Percentiles rank a stretch among this genome's conserved stretches.
phyloP scores from a whole-genome alignment of 148 eudicot genomes.

The Rhododendron kiyosumense region DNA sequence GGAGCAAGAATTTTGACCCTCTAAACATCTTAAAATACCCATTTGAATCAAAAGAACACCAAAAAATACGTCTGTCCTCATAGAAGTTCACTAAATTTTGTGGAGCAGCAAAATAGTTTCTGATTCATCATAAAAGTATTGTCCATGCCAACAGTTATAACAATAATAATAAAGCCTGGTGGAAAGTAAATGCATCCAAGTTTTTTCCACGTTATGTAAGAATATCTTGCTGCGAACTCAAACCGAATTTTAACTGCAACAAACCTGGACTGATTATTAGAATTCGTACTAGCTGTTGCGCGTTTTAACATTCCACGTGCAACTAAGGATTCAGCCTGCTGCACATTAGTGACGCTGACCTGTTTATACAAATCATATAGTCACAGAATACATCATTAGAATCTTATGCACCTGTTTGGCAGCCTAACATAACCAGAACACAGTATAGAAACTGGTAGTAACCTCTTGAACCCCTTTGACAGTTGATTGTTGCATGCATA shows the following conservation, averaged over 20 bases:
- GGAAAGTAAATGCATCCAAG: background rate
- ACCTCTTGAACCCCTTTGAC: conserved; percentile 80
- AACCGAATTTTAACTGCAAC: conserved; percentile 9
- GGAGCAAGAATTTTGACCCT: background rate
- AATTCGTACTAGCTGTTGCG: conserved; percentile 72
- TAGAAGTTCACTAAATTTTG: background rate
- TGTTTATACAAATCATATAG: conserved; percentile 18
- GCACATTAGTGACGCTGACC: conserved; percentile 48
- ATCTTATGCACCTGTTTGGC: background rate
- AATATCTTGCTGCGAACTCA: background rate
- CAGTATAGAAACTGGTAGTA: background rate
- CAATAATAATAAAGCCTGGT: background rate
- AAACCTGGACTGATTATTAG: conserved; percentile 83
- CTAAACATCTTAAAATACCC: background rate
- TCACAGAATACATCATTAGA: background rate
- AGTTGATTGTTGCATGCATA: conserved; percentile 60
- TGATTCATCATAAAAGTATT: background rate
- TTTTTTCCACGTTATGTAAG: background rate
- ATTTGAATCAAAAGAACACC: background rate
- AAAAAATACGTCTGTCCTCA: background rate
- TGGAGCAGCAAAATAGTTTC: background rate
- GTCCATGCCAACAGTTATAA: background rate
- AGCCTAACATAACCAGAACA: background rate
- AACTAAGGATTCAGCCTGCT: conserved; percentile 69
- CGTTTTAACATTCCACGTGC: conserved; percentile 66